Base-by-base conservation (phyloP, 768 basidiomycete species). In the Russula emetica region DNA sequence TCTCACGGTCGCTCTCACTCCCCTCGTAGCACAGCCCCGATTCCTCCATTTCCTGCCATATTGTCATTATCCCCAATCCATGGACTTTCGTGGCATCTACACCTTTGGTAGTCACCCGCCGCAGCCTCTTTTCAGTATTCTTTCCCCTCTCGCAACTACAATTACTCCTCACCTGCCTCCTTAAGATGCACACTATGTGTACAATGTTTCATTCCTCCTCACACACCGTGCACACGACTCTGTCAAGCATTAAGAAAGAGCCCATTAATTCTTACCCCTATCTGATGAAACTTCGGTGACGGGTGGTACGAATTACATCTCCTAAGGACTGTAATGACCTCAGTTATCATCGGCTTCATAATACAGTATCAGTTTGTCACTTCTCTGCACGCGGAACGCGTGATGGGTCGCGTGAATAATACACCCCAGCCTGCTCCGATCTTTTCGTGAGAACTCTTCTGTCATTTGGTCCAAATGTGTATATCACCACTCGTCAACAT, bases 91-190 rank as follows among this genome's bases (percentile, higher is more conserved):
- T 11, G 52, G 5, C n/a, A 4, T n/a, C 51, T 8, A 32, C 51
- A 0, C 20, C 56, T 58, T 63, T n/a, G n/a, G n/a, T 18, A 47
- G 22, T 28, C 30, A 54, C 52, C 45, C 59, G 54, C 26, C 57
- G 51, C 40, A 58, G 6, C 22, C 22, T 56, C 36, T 26, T n/a
- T n/a, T 40, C 36, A 18, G 38, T 14, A 5, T 38, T 32, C 26
- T 49, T 49, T 34, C 34, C 36, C 36, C 50, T 28, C 50, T 32
- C 52, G 20, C 51, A 13, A 11, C 6, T 50, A 26, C 20, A 11
- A 30, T 50, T 49, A 11, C 36, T 40, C 30, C 26, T 51, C 55
- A 34, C 40, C 51, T n/a, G n/a, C n/a, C n/a, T n/a, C n/a, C n/a
- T 26, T 28, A 14, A 51, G 50, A 28, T 20, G 4, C 20, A 22